Percentiles rank a stretch among this genome's conserved stretches.
These are phyloP conservation scores for Andrographis paniculata DNA, from an alignment of 305 asterid species.

Conservation along the genomic window DNA sequence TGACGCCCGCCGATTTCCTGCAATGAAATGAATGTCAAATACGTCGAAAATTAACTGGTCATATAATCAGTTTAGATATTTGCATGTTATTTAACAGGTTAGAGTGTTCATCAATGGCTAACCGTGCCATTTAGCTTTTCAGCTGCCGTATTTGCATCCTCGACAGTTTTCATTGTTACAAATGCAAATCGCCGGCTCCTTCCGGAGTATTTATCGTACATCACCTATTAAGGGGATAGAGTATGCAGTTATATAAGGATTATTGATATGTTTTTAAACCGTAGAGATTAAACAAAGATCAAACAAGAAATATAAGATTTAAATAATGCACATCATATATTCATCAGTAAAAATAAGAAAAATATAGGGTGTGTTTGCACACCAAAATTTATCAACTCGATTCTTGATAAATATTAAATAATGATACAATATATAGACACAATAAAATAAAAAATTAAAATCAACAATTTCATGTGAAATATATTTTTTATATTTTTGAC, in stretches of 20 bases:
- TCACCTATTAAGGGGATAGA: conserved; percentile 40
- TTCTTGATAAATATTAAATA: too few species aligned
- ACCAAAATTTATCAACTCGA: too few species aligned
- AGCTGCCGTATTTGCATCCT: conserved; percentile 63
- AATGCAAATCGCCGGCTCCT: conserved; percentile 88
- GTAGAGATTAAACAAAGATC: too few species aligned
- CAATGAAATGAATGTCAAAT: conserved; percentile 1
- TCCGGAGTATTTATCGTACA: conserved; percentile 83
- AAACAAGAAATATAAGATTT: too few species aligned
- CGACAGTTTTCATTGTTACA: conserved; percentile 70
- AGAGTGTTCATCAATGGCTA: conserved; percentile 16
- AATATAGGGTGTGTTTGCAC: too few species aligned
- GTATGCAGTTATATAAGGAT: not conserved
- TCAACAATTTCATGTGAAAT: too few species aligned
- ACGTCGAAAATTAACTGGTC: conserved; percentile 4
- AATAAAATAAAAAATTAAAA: too few species aligned
- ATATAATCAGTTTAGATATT: not conserved
- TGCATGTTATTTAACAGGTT: not conserved
- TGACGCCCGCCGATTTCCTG: conserved; percentile 84
- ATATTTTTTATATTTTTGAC: too few species aligned
- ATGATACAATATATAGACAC: too few species aligned
- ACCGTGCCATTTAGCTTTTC: conserved; percentile 85
- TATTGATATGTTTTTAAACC: too few species aligned
- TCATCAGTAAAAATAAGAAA: too few species aligned
- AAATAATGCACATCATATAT: too few species aligned